Evolutionary conservation across 352 stramenopile species (phyloP).

Genomic region (Phytophthora cryptogea): DNA sequence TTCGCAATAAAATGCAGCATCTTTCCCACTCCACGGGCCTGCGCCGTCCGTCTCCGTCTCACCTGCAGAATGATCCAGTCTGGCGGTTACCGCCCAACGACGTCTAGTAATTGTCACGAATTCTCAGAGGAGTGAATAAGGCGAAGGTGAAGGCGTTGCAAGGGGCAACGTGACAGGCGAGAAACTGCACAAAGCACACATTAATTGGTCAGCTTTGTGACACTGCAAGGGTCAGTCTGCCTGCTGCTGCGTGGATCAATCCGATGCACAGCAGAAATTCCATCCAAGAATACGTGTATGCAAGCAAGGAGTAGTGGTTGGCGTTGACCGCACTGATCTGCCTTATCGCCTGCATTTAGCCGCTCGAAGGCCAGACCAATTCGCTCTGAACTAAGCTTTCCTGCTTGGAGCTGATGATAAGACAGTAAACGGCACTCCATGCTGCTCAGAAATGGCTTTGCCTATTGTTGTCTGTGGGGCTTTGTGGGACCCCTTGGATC

Average conservation of each 20-base stretch:
- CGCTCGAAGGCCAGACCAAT: conserved; percentile 1
- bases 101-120: conserved; percentile 25
- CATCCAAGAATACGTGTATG: conserved; percentile 10
- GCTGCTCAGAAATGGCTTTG: conserved; percentile 10
- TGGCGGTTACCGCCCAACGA: conserved; percentile 19
- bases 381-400: not conserved
- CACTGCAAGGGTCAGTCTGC: not conserved
- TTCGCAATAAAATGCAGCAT: conserved; percentile 17
- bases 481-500: conserved; percentile 19
- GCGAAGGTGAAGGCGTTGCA: conserved; percentile 20
- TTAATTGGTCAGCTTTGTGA: conserved; percentile 1
- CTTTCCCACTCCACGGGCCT: not conserved
- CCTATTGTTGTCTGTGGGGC: conserved; percentile 24
- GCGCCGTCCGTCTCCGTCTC: conserved; percentile 8
- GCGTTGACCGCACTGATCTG: conserved; percentile 7
- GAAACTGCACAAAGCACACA: conserved; percentile 21
- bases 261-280: not conserved
- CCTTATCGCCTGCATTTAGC: conserved; percentile 26
- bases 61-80: conserved; percentile 4
- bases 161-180: conserved; percentile 21
- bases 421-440: conserved; percentile 21
- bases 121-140: conserved; percentile 28
- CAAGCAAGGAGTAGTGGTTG: not conserved
- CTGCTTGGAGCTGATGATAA: conserved; percentile 17
- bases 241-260: too few species aligned